Evolutionary conservation across 352 stramenopile species (phyloP).

Genomic region (Pythium apleroticum): DNA sequence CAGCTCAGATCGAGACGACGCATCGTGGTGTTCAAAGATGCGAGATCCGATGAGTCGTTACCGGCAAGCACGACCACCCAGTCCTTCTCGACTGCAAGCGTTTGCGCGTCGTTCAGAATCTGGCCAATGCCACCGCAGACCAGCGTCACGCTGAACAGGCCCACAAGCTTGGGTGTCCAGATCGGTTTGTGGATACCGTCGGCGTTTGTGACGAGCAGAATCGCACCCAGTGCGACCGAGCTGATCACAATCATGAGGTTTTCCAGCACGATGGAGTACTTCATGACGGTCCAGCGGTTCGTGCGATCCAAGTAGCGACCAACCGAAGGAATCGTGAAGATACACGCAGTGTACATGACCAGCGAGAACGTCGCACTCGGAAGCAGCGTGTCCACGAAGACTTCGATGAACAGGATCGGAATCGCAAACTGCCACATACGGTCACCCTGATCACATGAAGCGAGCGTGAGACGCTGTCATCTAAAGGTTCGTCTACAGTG

Average conservation of each 20-base stretch:
- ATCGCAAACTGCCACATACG: constrained; percentile 83
- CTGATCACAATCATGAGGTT: constrained; percentile 79
- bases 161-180: constrained; percentile 48
- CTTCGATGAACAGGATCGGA: constrained; percentile 83
- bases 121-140: constrained; percentile 71
- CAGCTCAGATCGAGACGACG: constrained; percentile 80
- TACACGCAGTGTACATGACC: constrained; percentile 72
- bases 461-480: not conserved
- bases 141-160: constrained; percentile 51
- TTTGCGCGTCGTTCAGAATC: constrained; percentile 76
- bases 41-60: constrained; percentile 45
- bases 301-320: constrained; percentile 61
- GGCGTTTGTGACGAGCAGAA: constrained; percentile 65
- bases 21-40: constrained; percentile 74
- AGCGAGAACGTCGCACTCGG: constrained; percentile 74
- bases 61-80: constrained; percentile 85
- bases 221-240: constrained; percentile 53
- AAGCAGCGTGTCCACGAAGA: constrained; percentile 80
- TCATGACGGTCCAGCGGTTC: constrained; percentile 70
- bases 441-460: constrained; percentile 42
- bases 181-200: constrained; percentile 51
- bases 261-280: constrained; percentile 69
- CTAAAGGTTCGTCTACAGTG: not conserved
- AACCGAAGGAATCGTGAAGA: constrained; percentile 68
- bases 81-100: constrained; percentile 78